Evolutionary conservation across 441 rosid genomes (phyloP).

Genomic region (Adansonia grandidieri): DNA sequence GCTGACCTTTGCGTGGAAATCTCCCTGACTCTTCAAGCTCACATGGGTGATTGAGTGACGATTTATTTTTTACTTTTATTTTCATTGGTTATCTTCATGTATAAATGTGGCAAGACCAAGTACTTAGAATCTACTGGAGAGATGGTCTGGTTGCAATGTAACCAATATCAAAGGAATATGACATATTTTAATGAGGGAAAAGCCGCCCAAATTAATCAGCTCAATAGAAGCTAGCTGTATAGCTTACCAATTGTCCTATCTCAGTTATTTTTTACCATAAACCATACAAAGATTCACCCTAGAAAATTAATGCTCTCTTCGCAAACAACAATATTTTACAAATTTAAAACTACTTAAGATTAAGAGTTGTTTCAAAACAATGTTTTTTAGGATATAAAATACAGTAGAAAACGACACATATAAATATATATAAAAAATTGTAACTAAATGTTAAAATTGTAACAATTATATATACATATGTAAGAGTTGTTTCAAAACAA

Average conservation of each 20-base stretch:
- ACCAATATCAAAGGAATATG: constrained; percentile 5
- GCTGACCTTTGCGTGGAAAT: constrained; percentile 11
- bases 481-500: no score
- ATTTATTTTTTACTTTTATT: background rate
- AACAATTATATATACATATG: no score
- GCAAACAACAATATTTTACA: background rate
- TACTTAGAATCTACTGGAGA: constrained; percentile 5
- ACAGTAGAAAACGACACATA: no score
- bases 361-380: background rate
- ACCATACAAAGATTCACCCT: background rate
- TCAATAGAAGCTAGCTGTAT: background rate
- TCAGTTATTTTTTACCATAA: background rate
- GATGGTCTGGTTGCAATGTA: constrained; percentile 15
- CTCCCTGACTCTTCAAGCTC: constrained; percentile 17
- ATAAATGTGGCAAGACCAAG: background rate
- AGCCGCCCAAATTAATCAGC: background rate
- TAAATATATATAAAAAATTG: no score
- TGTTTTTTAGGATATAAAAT: no score
- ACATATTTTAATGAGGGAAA: background rate
- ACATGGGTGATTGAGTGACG: background rate
- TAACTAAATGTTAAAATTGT: no score
- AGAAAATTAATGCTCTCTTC: background rate
- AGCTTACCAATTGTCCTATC: background rate
- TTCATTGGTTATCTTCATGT: background rate
- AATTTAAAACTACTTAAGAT: no score